These are phyloP conservation scores for Lepidium africanum DNA, from an alignment of 345 rosid species.

Conservation along the genomic window DNA sequence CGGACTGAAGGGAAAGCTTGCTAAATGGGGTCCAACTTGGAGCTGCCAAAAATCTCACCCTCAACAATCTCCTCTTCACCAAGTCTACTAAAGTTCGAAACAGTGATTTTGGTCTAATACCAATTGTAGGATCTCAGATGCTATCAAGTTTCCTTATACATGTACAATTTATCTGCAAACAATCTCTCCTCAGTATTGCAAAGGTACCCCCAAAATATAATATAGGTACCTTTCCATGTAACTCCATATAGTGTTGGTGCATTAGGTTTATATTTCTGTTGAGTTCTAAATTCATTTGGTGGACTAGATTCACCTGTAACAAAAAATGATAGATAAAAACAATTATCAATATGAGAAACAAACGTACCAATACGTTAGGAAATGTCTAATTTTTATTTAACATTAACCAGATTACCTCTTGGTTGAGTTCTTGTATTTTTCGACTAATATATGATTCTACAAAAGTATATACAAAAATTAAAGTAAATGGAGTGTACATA, in stretches of 20 bases:
- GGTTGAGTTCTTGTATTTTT: conserved; percentile 51
- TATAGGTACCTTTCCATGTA: conserved; percentile 45
- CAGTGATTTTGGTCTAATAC: no score
- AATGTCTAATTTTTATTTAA: no score
- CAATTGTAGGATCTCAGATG: no score
- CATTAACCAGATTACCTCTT: neutral
- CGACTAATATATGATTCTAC: conserved; percentile 53
- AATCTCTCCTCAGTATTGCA: neutral
- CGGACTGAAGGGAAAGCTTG: no score
- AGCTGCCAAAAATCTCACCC: no score
- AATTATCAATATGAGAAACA: neutral
- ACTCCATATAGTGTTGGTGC: conserved; percentile 44
- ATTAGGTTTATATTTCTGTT: conserved; percentile 39
- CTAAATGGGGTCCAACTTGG: no score
- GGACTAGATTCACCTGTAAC: conserved; percentile 49
- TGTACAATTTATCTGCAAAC: no score
- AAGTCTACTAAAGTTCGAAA: no score
- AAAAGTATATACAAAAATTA: neutral
- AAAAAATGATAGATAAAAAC: neutral
- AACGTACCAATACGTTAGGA: no score
- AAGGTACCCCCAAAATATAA: neutral
- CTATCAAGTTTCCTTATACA: no score
- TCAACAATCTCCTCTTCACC: no score
- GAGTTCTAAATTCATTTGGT: conserved; percentile 54
- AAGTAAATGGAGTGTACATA: neutral